Evolutionary conservation across 192 early-diverging fungal genomes (phyloP).

Genomic region (Coemansia biformis): DNA sequence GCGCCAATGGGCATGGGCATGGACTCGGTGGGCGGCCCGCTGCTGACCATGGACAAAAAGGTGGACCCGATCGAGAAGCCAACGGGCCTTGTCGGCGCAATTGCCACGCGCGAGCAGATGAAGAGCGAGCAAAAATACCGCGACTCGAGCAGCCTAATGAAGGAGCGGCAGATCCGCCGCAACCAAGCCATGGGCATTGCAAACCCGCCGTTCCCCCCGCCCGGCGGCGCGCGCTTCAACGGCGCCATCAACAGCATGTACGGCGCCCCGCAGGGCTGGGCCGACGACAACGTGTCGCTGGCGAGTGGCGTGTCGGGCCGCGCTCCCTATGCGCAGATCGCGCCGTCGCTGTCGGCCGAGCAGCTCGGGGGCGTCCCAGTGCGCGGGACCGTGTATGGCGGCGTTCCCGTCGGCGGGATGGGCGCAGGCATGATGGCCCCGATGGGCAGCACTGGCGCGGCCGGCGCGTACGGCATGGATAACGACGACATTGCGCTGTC

Average conservation of each 20-base stretch:
- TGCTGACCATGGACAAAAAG: slow-evolving; percentile 51
- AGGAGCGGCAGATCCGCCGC: slow-evolving; percentile 52
- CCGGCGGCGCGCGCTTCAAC: slow-evolving; percentile 18
- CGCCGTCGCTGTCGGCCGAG: slow-evolving; percentile 43
- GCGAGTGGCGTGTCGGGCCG: slow-evolving; percentile 47
- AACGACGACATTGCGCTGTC: slow-evolving; percentile 50
- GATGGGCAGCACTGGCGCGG: slow-evolving; percentile 2
- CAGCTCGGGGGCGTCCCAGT: slow-evolving; percentile 31
- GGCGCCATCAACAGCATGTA: slow-evolving; percentile 42
- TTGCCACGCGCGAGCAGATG: slow-evolving; percentile 53
- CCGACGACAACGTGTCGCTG: slow-evolving; percentile 51
- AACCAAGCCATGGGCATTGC: slow-evolving; percentile 47
- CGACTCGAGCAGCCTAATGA: slow-evolving; percentile 51
- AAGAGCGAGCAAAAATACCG: slow-evolving; percentile 53
- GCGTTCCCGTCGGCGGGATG: slow-evolving; percentile 1
- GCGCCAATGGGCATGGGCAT: slow-evolving; percentile 16
- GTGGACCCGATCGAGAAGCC: slow-evolving; percentile 44
- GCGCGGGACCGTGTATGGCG: slow-evolving; percentile 42
- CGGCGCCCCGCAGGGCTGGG: slow-evolving; percentile 33
- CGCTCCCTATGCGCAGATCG: slow-evolving; percentile 38
- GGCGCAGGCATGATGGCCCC: slow-evolving; percentile 12
- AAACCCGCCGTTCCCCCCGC: slow-evolving; percentile 15
- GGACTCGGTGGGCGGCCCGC: slow-evolving; percentile 39
- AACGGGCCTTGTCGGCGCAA: slow-evolving; percentile 51
- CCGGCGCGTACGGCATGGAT: slow-evolving; percentile 7